Conservation (phyloP, 2,329 filamentous ascomycete genomes). For the Aspergillus bombycis region DNA sequence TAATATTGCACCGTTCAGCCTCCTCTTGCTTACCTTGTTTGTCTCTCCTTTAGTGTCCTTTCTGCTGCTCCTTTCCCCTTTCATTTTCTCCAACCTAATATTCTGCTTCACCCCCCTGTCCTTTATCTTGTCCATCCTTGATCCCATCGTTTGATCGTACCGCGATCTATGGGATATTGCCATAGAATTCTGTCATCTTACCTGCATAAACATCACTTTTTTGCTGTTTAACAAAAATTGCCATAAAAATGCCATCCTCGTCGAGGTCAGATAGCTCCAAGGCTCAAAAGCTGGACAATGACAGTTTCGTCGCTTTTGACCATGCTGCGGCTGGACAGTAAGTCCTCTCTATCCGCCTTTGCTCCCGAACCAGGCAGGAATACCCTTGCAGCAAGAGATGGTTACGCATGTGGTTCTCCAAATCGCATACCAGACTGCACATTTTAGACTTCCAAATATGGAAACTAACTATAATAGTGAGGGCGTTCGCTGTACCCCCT, state of each 20-base stretch:
- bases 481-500: conserved; percentile 81
- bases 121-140: neutral
- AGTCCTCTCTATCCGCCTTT: conserved; percentile 28
- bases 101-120: neutral
- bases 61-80: neutral
- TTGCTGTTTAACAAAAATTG: conserved; percentile 9
- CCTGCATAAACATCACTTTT: neutral
- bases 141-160: neutral
- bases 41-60: neutral
- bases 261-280: conserved; percentile 38
- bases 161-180: neutral
- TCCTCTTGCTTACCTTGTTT: neutral
- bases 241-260: conserved; percentile 33
- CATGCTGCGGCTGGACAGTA: conserved; percentile 55
- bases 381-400: neutral
- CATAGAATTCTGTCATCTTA: neutral
- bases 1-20: neutral
- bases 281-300: conserved; percentile 38
- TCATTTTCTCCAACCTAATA: neutral
- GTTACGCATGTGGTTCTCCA: neutral
- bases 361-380: conserved; percentile 1
- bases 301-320: conserved; percentile 48
- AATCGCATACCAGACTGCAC: neutral
- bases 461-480: conserved; percentile 62
- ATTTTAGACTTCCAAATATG: neutral